Conservation (phyloP, 2,329 filamentous ascomycete species). For the Triangularia verruculosa region DNA sequence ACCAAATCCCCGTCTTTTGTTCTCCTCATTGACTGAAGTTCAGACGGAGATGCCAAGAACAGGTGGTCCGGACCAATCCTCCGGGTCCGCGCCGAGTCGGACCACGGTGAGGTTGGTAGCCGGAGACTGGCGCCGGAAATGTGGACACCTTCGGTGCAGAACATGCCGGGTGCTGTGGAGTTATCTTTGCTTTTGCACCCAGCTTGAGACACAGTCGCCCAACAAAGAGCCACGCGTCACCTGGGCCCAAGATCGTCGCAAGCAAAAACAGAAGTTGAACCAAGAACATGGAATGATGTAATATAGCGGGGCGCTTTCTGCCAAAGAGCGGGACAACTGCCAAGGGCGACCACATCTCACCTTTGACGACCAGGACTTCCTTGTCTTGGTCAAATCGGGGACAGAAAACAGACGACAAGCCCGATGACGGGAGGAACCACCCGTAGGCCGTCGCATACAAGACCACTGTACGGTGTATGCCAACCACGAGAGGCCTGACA, state of each 20-base stretch:
- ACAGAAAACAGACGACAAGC: not conserved
- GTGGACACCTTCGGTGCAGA: not conserved
- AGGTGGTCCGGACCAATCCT: not conserved
- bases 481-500: not conserved
- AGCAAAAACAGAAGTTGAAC: not conserved
- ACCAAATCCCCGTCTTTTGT: not conserved
- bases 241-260: not conserved
- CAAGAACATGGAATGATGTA: slow-evolving; percentile 7
- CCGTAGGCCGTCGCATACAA: not conserved
- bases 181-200: not conserved
- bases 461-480: not conserved
- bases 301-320: not conserved
- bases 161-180: not conserved
- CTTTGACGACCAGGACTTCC: not conserved
- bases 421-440: not conserved
- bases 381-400: not conserved
- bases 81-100: not conserved
- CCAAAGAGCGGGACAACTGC: not conserved
- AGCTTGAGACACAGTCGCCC: not conserved
- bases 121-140: not conserved
- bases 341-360: not conserved
- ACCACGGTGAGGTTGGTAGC: not conserved
- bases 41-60: not conserved
- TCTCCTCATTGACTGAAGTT: not conserved
- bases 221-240: not conserved